Evolutionary conservation across 495 filamentous ascomycete genomes (phyloP), one percentile per base, ranked within the genome.

Genomic region (Aspergillus campestris): DNA sequence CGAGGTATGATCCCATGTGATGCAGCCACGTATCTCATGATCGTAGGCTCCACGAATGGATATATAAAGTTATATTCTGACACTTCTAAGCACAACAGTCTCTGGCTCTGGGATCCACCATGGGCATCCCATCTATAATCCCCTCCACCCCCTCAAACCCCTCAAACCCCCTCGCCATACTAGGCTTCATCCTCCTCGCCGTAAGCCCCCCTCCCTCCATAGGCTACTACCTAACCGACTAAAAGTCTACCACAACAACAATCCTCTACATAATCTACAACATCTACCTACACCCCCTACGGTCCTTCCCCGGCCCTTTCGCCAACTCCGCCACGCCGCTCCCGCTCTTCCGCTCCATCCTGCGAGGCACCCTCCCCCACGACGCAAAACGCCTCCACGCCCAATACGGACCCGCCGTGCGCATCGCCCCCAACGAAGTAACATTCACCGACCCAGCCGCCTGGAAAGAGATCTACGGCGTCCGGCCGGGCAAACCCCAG

Each of bases 251-350:
- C 15, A 40, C 7, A 7, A 11, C 40, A 42, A 31, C 24, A 32
- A 13, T 14, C 27, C 6, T 8, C 27, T 31, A 31, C 5, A 13
- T 31, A 28, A 12, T 53, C 7, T 53, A 61, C 39, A 61, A 57
- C 29, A 36, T 59, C 31, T 56, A 43, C 24, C 44, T 58, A 14
- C 56, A 64, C 33, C 59, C 61, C 5, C 51, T 64, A 3, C 43
- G 48, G 8, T 34, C 29, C 6, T 58, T 44, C 36, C 59, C 61
- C 8, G 61, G 59, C 5, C 59, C 60, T 34, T 42, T 36, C 24
- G 31, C 55, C 34, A 54, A 53, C 41, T 45, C 34, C 3, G 47
- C 48, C 8, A 51, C 50, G 11, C 28, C 15, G 5, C 9, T 46
- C 44, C 44, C 44, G 5, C 27, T 15, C n/a, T 27, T 46, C 29